These are phyloP conservation scores for Tetrastigma voinierianum DNA, from an alignment of 164 flowering plant species.

Conservation along the genomic window DNA sequence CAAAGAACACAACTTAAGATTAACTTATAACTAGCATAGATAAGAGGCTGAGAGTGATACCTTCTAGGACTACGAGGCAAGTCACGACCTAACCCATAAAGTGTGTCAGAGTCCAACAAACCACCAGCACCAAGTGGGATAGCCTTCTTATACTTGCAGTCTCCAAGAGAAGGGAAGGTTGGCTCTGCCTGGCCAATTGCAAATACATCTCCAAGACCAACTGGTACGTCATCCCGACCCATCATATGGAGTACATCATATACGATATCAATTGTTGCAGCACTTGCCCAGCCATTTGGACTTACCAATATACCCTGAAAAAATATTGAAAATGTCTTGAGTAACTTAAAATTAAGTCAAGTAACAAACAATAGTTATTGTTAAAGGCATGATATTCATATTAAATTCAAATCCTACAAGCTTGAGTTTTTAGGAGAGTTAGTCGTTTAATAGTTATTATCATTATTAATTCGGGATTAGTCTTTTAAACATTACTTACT, in stretches of 20 bases:
- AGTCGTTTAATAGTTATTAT: too few relatives aligned
- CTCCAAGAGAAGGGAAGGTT: conserved; percentile 51
- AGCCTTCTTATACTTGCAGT: conserved; percentile 74
- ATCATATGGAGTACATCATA: conserved; percentile 96
- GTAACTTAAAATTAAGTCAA: background rate
- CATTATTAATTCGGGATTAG: too few relatives aligned
- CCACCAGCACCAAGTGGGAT: conserved; percentile 94
- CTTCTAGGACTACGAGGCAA: conserved; percentile 92
- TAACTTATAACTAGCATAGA: too few relatives aligned
- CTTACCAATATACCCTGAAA: conserved; percentile 76
- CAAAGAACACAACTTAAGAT: too few relatives aligned
- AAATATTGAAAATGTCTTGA: background rate
- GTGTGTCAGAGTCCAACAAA: conserved; percentile 84
- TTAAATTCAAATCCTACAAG: too few relatives aligned
- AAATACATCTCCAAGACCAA: conserved; percentile 75
- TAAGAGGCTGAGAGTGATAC: conserved; percentile 23
- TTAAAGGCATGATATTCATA: too few relatives aligned
- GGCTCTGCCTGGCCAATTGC: conserved; percentile 62
- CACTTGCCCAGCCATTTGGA: conserved; percentile 95
- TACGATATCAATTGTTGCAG: conserved; percentile 86
- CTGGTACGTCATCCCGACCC: conserved; percentile 99
- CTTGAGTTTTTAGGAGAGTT: too few relatives aligned
- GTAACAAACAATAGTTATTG: too few relatives aligned
- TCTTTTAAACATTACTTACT: too few relatives aligned
- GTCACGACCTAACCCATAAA: conserved; percentile 78